Conservation (phyloP, 345 rosid species). For the Gossypium longicalyx region DNA sequence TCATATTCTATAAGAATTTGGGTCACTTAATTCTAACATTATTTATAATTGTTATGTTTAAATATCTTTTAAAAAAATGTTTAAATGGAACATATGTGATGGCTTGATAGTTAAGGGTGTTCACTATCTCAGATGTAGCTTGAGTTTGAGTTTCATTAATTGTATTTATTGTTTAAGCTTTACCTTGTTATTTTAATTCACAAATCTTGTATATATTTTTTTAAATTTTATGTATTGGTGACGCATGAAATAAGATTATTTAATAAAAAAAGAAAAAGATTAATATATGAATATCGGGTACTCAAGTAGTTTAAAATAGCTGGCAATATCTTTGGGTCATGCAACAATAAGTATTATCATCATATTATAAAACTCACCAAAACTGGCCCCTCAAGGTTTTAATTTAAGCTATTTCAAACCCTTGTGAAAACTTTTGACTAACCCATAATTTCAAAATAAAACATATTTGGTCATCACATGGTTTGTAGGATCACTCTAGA, state of each 20-base stretch:
- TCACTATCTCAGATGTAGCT: no score
- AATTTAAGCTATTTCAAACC: not conserved
- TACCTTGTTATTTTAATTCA: no score
- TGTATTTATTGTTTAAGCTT: no score
- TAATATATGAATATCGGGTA: not conserved
- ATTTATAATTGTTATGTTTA: no score
- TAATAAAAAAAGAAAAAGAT: not conserved
- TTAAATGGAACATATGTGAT: no score
- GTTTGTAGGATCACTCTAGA: not conserved
- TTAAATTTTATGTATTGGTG: no score
- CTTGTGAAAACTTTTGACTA: conserved; percentile 5
- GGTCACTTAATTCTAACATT: no score
- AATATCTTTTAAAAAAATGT: no score
- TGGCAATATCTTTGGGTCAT: not conserved
- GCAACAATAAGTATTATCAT: not conserved
- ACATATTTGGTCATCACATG: conserved; percentile 4
- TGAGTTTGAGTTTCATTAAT: no score
- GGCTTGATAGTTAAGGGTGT: no score
- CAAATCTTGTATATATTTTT: no score
- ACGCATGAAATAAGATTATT: not conserved
- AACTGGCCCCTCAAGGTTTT: not conserved
- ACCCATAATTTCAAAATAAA: not conserved
- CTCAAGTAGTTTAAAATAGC: not conserved
- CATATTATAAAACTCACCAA: not conserved
- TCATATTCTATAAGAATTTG: no score